Evolutionary conservation across 805 yeast genomes (phyloP).

Genomic region (Starmerella roubikii): DNA sequence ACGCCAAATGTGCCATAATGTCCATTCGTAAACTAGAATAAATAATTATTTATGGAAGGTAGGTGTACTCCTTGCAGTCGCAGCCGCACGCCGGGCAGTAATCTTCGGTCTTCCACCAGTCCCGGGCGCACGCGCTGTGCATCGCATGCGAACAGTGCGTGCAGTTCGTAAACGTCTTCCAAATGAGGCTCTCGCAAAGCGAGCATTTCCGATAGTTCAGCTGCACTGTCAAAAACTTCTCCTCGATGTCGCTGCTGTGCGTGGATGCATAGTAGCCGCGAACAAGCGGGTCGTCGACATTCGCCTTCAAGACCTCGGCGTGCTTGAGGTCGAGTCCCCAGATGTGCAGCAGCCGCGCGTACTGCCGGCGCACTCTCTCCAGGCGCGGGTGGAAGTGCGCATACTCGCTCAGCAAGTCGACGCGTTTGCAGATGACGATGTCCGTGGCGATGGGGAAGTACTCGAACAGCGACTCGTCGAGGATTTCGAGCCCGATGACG

Average conservation of each 20-base stretch:
- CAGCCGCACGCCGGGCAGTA: conserved; percentile 84
- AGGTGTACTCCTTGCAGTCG: conserved; percentile 30
- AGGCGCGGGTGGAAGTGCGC: conserved; percentile 10
- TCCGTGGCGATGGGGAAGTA: not conserved
- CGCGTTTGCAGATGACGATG: not conserved
- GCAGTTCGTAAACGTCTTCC: conserved; percentile 53
- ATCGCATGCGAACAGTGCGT: conserved; percentile 62
- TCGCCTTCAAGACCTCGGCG: conserved; percentile 63
- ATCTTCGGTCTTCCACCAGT: conserved; percentile 54
- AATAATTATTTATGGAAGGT: too few species aligned
- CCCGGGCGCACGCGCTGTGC: conserved; percentile 64
- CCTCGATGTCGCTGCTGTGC: not conserved
- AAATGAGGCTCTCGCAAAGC: conserved; percentile 49
- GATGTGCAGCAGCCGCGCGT: conserved; percentile 58
- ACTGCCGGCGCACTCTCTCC: conserved; percentile 43
- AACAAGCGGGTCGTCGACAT: conserved; percentile 26
- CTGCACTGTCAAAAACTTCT: conserved; percentile 23
- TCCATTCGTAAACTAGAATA: too few species aligned
- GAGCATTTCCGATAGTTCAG: conserved; percentile 32
- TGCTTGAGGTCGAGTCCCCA: conserved; percentile 82
- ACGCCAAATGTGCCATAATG: too few species aligned
- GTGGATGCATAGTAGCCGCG: not conserved
- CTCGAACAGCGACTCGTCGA: not conserved
- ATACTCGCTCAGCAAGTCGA: not conserved
- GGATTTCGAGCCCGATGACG: not conserved